Percentiles rank a stretch among this genome's conserved stretches.
These are phyloP conservation scores for Heliamphora exappendiculata DNA, from an alignment of 148 eudicot species.

Conservation along the genomic window DNA sequence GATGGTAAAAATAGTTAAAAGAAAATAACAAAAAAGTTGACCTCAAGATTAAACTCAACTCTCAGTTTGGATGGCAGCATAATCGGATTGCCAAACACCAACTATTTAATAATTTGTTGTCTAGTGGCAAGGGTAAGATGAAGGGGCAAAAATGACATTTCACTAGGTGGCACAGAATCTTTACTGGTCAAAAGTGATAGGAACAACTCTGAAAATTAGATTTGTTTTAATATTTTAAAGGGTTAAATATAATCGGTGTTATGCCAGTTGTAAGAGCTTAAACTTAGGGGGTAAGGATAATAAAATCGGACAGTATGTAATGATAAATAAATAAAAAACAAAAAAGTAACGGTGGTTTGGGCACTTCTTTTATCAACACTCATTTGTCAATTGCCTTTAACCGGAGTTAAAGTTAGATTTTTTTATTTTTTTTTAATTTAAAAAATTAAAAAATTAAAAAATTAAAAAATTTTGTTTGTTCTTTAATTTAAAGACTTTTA, in stretches of 20 bases:
- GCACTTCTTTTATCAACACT: neutral
- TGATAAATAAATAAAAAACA: neutral
- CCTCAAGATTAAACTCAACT: too few species aligned
- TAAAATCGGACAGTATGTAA: neutral
- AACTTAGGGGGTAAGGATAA: neutral
- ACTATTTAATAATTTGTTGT: too few species aligned
- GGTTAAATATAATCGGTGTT: neutral
- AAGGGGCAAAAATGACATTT: neutral
- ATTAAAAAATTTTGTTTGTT: too few species aligned
- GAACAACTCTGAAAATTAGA: conserved; percentile 22
- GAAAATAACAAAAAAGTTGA: too few species aligned
- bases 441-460: too few species aligned
- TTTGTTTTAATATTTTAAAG: conserved; percentile 17
- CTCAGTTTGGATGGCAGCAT: too few species aligned
- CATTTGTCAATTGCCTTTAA: too few species aligned
- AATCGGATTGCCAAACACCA: neutral
- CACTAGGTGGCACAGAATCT: conserved; percentile 26
- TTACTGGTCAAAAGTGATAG: conserved; percentile 27
- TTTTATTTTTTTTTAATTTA: too few species aligned
- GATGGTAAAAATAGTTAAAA: too few species aligned
- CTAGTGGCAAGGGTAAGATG: neutral
- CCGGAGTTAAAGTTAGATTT: too few species aligned
- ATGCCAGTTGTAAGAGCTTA: conserved; percentile 14
- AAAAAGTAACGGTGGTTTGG: too few species aligned
- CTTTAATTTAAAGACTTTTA: too few species aligned